Evolutionary conservation across 1,284 basidiomycete genomes (phyloP).

Genomic region (Moniliella sp.): DNA sequence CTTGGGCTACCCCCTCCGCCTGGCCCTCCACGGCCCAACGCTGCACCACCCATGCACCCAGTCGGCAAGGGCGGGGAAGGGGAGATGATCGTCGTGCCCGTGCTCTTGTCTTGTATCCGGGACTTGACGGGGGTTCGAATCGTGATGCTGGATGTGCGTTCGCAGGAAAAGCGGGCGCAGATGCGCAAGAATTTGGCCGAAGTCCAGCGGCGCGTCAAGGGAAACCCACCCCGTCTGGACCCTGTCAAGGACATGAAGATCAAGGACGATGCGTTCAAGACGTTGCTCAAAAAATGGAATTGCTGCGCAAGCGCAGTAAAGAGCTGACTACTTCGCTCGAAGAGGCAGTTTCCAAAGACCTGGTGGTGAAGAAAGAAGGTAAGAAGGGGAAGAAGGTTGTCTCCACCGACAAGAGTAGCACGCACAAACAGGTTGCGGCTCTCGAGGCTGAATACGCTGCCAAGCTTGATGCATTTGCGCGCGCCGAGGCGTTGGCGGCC

Average conservation of each 20-base stretch:
- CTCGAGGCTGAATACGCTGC: slow-evolving; percentile 57
- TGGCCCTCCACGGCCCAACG: too few species aligned
- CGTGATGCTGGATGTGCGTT: slow-evolving; percentile 64
- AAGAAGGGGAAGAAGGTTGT: not conserved
- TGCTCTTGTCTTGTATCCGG: slow-evolving; percentile 66
- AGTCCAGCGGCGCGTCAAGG: slow-evolving; percentile 67
- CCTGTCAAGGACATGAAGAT: slow-evolving; percentile 90
- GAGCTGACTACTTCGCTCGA: slow-evolving; percentile 6
- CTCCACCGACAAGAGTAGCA: slow-evolving; percentile 37
- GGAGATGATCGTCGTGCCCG: slow-evolving; percentile 64
- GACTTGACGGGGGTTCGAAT: slow-evolving; percentile 68
- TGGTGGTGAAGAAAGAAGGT: slow-evolving; percentile 46
- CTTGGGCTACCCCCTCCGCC: too few species aligned
- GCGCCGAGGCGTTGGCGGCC: slow-evolving; percentile 56
- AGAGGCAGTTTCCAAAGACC: too few species aligned
- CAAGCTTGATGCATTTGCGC: slow-evolving; percentile 52
- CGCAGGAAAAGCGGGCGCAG: slow-evolving; percentile 53
- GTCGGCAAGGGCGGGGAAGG: too few species aligned
- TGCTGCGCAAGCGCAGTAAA: slow-evolving; percentile 12
- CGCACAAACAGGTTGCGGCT: slow-evolving; percentile 48
- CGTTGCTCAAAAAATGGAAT: slow-evolving; percentile 39
- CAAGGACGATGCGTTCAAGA: slow-evolving; percentile 73
- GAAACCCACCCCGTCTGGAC: slow-evolving; percentile 57
- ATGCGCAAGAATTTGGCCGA: slow-evolving; percentile 73
- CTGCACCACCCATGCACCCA: too few species aligned